phyloP scores from a whole-genome alignment of 306 rosid species.

The Clitoria ternatea region DNA sequence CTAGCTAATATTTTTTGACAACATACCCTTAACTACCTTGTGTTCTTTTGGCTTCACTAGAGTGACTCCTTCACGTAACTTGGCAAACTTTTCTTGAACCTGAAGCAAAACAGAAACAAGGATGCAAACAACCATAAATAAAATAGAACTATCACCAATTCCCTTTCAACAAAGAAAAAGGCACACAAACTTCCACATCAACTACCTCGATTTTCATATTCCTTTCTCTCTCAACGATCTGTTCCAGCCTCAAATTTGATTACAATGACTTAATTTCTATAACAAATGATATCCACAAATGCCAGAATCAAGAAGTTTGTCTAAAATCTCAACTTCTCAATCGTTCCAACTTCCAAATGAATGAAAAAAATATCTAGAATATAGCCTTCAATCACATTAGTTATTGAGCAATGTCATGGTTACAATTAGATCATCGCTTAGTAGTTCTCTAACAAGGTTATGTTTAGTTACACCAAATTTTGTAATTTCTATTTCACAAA shows the following conservation, averaged over 20 bases:
- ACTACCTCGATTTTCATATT: slow-evolving; percentile 70
- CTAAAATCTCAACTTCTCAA: not conserved
- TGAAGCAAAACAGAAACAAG: slow-evolving; percentile 37
- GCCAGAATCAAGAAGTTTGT: not conserved
- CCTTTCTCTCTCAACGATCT: slow-evolving; percentile 58
- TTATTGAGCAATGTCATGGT: not conserved
- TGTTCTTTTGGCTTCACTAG: slow-evolving; percentile 92
- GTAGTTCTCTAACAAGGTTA: not conserved
- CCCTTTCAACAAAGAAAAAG: not conserved
- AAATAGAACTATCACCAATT: slow-evolving; percentile 4
- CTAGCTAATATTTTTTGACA: slow-evolving; percentile 49
- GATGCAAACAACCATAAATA: not conserved
- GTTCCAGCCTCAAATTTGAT: slow-evolving; percentile 80
- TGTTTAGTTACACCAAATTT: not conserved
- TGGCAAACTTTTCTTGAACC: slow-evolving; percentile 78
- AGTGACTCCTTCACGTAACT: too few species aligned
- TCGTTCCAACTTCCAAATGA: slow-evolving; percentile 9
- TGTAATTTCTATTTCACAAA: not conserved
- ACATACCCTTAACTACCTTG: slow-evolving; percentile 47
- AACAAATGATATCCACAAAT: slow-evolving; percentile 1
- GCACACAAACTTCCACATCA: slow-evolving; percentile 17
- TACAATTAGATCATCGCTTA: not conserved
- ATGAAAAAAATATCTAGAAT: not conserved
- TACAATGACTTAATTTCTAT: slow-evolving; percentile 73
- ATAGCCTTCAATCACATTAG: not conserved